Percentiles rank a stretch among this genome's conserved stretches.
These are phyloP conservation scores for Pisolithus marmoratus DNA, from an alignment of 768 basidiomycete genomes.

Conservation along the genomic window DNA sequence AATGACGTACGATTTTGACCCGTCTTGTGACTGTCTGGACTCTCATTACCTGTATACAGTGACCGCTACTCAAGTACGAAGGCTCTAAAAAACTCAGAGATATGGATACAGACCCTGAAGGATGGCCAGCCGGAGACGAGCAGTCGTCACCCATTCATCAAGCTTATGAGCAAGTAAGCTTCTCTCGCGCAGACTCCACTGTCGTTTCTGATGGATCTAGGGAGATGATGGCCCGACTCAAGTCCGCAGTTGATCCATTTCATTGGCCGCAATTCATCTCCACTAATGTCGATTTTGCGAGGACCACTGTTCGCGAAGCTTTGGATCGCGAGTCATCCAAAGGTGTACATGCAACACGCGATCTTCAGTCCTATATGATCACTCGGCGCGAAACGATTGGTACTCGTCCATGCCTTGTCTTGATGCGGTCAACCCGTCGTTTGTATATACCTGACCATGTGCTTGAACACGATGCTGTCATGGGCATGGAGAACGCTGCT, in stretches of 20 bases:
- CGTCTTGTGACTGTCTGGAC: neutral
- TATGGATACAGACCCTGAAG: slow-evolving; percentile 20
- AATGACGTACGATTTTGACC: slow-evolving; percentile 16
- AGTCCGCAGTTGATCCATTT: slow-evolving; percentile 16
- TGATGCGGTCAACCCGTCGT: slow-evolving; percentile 23
- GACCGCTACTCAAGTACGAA: slow-evolving; percentile 21
- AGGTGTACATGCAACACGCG: slow-evolving; percentile 6
- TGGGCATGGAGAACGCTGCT: slow-evolving; percentile 21
- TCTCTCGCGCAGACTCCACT: neutral
- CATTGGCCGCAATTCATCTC: slow-evolving; percentile 25
- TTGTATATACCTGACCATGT: slow-evolving; percentile 21
- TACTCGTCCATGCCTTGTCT: slow-evolving; percentile 22
- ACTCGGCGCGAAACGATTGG: slow-evolving; percentile 25
- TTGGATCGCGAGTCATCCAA: slow-evolving; percentile 19
- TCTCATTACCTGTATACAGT: slow-evolving; percentile 7
- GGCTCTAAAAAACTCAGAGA: slow-evolving; percentile 9
- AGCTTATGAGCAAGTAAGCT: slow-evolving; percentile 20
- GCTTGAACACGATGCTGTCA: slow-evolving; percentile 15
- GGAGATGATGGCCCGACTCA: slow-evolving; percentile 20
- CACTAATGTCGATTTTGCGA: slow-evolving; percentile 15
- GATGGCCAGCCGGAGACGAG: slow-evolving; percentile 12
- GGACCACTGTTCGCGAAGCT: slow-evolving; percentile 20
- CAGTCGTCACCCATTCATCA: slow-evolving; percentile 19
- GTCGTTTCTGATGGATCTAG: slow-evolving; percentile 5
- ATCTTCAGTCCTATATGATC: slow-evolving; percentile 23